Base-by-base conservation (phyloP, 2,329 filamentous ascomycete species). In the Fusarium robinianum region DNA sequence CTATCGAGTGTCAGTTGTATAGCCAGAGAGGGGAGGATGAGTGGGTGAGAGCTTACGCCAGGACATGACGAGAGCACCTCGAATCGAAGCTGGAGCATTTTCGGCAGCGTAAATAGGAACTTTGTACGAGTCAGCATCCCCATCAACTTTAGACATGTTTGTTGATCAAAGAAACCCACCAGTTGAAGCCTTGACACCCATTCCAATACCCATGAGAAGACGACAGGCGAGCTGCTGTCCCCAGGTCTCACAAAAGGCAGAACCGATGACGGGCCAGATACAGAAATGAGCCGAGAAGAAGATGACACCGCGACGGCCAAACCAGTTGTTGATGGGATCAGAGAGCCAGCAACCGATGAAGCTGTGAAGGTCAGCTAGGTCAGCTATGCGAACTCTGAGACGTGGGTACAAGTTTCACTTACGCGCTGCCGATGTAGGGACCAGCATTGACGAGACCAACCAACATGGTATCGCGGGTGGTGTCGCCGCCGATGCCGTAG, bases 61-160 rank as follows among this genome's bases (percentile, higher is more conserved):
- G 49, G 83, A 85, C 87, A 92, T 92, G 50, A 91, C 87, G 3
- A 94, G 72, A 11, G 84, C 87, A 54, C 87, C 85, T 58, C 86
- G 78, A 38, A 90, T 83, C 4, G 73, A 65, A 2, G 85, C 81
- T 0, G 87, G 86, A 0, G 83, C 76, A 35, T 81, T 87, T 63
- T 90, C 87, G 2, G 87, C 87, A 1, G 85, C 83, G 57, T 88
- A 91, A 19, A 91, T 82, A 0, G 88, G 87, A 0, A 85, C 80
- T 0, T n/a, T n/a, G n/a, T n/a, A n/a, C n/a, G n/a, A n/a, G n/a
- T n/a, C n/a, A n/a, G n/a, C n/a, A n/a, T n/a, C n/a, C n/a, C n/a
- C n/a, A n/a, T n/a, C n/a, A n/a, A n/a, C n/a, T n/a, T n/a, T n/a
- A n/a, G n/a, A n/a, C n/a, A n/a, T n/a, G n/a, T n/a, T n/a, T n/a